A percentile compares a stretch with the other conserved stretches of the same genome.
These are phyloP conservation scores for Sclerotinia borealis DNA, from an alignment of 2,329 filamentous ascomycete species.

Conservation along the genomic window DNA sequence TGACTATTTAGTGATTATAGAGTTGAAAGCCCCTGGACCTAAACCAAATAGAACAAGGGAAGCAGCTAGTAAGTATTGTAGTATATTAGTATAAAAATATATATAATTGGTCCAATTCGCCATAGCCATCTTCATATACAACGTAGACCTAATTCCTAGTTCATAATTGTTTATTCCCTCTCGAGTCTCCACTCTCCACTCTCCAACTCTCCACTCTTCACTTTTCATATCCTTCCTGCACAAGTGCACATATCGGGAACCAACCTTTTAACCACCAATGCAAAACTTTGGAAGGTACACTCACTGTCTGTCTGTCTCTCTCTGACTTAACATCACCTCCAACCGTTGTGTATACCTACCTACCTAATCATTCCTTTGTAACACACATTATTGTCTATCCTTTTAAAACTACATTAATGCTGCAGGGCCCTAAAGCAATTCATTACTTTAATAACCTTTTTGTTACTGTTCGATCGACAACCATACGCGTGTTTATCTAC, in stretches of 20 bases:
- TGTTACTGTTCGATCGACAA: background rate
- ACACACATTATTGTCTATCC: background rate
- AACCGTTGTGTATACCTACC: background rate
- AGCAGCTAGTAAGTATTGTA: too few relatives aligned
- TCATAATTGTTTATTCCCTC: background rate
- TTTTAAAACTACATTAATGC: background rate
- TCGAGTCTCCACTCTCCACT: background rate
- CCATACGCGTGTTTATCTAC: constrained; percentile 1
- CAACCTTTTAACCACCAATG: background rate
- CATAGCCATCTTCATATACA: too few relatives aligned
- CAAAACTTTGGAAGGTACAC: background rate
- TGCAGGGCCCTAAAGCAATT: background rate
- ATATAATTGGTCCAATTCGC: too few relatives aligned
- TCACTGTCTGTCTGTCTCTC: background rate
- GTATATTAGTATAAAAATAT: too few relatives aligned
- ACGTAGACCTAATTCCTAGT: too few relatives aligned
- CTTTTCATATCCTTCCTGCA: background rate
- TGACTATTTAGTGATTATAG: too few relatives aligned
- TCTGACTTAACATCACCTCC: background rate
- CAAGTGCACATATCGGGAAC: background rate
- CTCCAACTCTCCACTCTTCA: background rate
- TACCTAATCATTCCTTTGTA: background rate
- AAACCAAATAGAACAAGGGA: too few relatives aligned
- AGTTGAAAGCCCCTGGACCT: background rate
- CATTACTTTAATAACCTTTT: background rate